A percentile compares a stretch with the other conserved stretches of the same genome.
phyloP scores from a whole-genome alignment of 2,329 filamentous ascomycete genomes.

The Zymoseptoria pseudotritici region DNA sequence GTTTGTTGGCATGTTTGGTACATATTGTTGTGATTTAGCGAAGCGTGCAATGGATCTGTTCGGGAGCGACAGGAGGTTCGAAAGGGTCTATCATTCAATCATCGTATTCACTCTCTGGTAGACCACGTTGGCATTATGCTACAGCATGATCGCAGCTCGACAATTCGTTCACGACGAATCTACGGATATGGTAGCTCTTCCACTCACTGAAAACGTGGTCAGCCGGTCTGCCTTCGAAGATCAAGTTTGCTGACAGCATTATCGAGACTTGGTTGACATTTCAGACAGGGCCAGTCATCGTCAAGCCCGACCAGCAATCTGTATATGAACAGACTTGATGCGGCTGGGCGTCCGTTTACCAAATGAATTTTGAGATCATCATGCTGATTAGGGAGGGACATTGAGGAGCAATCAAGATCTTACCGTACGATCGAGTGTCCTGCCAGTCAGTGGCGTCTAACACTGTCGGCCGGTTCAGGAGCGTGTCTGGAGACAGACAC shows the following conservation, averaged over 20 bases:
- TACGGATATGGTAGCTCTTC: neutral
- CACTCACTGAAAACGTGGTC: neutral
- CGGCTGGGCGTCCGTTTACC: slow-evolving; percentile 50
- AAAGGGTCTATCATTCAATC: neutral
- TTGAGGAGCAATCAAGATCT: neutral
- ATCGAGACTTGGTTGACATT: neutral
- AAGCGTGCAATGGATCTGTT: neutral
- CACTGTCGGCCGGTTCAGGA: neutral
- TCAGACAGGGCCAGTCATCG: slow-evolving; percentile 44
- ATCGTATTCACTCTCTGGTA: neutral
- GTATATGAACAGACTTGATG: slow-evolving; percentile 26
- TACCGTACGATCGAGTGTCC: neutral
- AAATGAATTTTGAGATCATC: slow-evolving; percentile 31
- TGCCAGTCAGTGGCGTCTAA: neutral
- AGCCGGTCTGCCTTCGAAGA: neutral
- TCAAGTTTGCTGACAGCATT: neutral
- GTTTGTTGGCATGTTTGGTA: neutral
- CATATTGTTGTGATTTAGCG: neutral
- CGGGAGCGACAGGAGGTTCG: neutral
- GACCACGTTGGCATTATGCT: neutral
- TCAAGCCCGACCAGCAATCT: slow-evolving; percentile 45
- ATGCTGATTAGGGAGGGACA: slow-evolving; percentile 2
- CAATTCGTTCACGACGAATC: neutral
- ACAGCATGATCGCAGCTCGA: neutral
- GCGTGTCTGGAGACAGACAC: neutral